A percentile compares a stretch with the other conserved stretches of the same genome.
These are phyloP conservation scores for Exophiala mesophila DNA, from an alignment of 2,329 filamentous ascomycete species.

Conservation along the genomic window DNA sequence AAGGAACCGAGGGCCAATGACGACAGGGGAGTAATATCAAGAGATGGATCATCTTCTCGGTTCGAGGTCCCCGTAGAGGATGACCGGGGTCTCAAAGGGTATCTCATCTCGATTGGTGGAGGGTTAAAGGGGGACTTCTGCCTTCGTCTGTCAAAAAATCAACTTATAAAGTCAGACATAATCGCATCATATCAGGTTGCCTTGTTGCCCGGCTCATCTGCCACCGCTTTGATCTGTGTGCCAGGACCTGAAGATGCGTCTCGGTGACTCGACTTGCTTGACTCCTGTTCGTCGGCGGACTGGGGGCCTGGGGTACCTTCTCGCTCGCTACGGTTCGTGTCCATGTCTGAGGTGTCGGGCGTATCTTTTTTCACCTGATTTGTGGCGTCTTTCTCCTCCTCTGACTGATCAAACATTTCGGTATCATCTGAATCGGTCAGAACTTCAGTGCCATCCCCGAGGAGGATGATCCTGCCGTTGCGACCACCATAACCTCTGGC, in stretches of 20 bases:
- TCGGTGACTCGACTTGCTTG: slow-evolving; percentile 12
- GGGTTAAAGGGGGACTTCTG: slow-evolving; percentile 19
- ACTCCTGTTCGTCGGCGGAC: slow-evolving; percentile 14
- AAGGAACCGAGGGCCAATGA: too few relatives aligned
- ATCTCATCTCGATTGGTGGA: slow-evolving; percentile 24
- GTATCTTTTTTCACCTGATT: slow-evolving; percentile 72
- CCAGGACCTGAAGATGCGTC: slow-evolving; percentile 16
- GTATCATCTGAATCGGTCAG: slow-evolving; percentile 82
- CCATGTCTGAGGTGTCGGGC: slow-evolving; percentile 30
- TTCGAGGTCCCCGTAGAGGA: too few relatives aligned
- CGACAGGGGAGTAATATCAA: too few relatives aligned
- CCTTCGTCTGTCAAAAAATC: slow-evolving; percentile 3
- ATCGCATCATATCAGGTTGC: slow-evolving; percentile 13
- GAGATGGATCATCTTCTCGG: too few relatives aligned
- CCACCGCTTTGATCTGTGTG: slow-evolving; percentile 15
- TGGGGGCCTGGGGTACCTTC: slow-evolving; percentile 51
- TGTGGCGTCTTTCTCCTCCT: slow-evolving; percentile 76
- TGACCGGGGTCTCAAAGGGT: slow-evolving; percentile 15
- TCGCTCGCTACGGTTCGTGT: slow-evolving; percentile 38
- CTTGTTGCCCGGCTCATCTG: slow-evolving; percentile 15
- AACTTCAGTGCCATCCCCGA: slow-evolving; percentile 92
- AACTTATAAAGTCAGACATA: neutral
- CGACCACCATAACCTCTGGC: slow-evolving; percentile 68
- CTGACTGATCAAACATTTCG: slow-evolving; percentile 90
- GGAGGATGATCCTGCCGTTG: slow-evolving; percentile 80